These are phyloP conservation scores for Fusarium goolgardi DNA, from an alignment of 2,329 filamentous ascomycete species.

Conservation along the genomic window DNA sequence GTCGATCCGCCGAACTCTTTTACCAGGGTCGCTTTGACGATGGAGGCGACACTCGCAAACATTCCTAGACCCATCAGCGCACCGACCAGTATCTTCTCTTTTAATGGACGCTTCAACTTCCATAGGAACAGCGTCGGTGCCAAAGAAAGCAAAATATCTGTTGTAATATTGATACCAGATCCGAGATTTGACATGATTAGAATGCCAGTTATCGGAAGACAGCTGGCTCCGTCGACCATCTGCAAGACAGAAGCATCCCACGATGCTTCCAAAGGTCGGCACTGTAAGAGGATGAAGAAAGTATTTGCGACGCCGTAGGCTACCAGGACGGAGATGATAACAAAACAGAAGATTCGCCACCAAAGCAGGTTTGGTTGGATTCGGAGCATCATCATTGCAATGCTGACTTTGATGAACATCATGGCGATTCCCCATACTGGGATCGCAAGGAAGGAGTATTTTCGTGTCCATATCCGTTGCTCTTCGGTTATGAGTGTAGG, in stretches of 20 bases:
- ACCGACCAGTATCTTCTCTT: conserved; percentile 22
- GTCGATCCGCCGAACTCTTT: conserved; percentile 22
- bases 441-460: conserved; percentile 14
- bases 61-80: conserved; percentile 15
- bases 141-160: conserved; percentile 15
- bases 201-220: conserved; percentile 15
- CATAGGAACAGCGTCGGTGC: conserved; percentile 12
- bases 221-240: conserved; percentile 12
- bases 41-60: conserved; percentile 17
- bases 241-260: background rate
- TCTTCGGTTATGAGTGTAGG: conserved; percentile 7
- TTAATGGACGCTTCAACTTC: conserved; percentile 13
- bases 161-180: conserved; percentile 5
- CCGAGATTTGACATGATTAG: conserved; percentile 18
- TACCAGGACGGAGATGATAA: conserved; percentile 9
- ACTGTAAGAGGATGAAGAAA: conserved; percentile 19
- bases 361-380: conserved; percentile 14
- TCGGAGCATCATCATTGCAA: conserved; percentile 28
- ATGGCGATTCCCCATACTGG: conserved; percentile 22
- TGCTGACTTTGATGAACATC: conserved; percentile 30
- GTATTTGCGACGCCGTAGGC: conserved; percentile 18
- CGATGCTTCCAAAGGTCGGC: conserved; percentile 11
- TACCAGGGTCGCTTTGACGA: conserved; percentile 21
- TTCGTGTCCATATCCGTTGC: background rate
- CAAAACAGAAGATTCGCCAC: conserved; percentile 18